Evolutionary conservation across 192 early-diverging fungal genomes (phyloP), one percentile per base, ranked within the genome.

Genomic region (Thamnidium elegans): DNA sequence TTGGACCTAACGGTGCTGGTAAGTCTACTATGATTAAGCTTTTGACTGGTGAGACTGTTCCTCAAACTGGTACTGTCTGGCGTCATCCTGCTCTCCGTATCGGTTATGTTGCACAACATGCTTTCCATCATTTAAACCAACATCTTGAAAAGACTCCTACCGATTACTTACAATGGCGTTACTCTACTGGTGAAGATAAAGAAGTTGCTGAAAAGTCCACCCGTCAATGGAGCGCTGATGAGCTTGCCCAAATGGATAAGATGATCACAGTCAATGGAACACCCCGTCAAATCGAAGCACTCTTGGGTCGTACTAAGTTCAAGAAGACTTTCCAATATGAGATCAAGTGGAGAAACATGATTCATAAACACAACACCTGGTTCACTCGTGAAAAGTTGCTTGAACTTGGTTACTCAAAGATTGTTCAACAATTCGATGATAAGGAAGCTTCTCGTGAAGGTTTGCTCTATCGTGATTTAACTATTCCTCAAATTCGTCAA

Each of bases 11-110:
- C 69, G 91, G 91, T 73, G 91, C 91, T 66, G 91, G 91, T 66
- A 93, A 93, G 55, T 91, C 90, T 1, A 93, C 91, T 31, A 80
- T 90, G 78, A 90, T 93, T 79, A 93, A 93, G 74, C 59, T 91
- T 26, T 63, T 93, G 34, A 90, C 87, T 54, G 91, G 90, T 56
- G 90, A 92, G 76, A 75, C 85, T 34, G 73, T 79, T 10, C 79
- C 90, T 30, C 83, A 87, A 70, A 74, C 78, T 20, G 90, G 90
- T 68, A 81, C 80, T 20, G 83, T 91, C 23, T 89, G 83, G 82
- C 83, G 90, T 76, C 90, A 93, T 72, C 91, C 90, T 75, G 89
- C 89, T 73, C 77, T 92, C 13, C 87, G 91, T 82, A 84, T 93
- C 68, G 90, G 90, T 58, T 92, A 92, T 74, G 89, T 93, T 68